These are phyloP conservation scores for Paraphaeosphaeria sporulosa DNA, from an alignment of 2,329 filamentous ascomycete species.

Conservation along the genomic window DNA sequence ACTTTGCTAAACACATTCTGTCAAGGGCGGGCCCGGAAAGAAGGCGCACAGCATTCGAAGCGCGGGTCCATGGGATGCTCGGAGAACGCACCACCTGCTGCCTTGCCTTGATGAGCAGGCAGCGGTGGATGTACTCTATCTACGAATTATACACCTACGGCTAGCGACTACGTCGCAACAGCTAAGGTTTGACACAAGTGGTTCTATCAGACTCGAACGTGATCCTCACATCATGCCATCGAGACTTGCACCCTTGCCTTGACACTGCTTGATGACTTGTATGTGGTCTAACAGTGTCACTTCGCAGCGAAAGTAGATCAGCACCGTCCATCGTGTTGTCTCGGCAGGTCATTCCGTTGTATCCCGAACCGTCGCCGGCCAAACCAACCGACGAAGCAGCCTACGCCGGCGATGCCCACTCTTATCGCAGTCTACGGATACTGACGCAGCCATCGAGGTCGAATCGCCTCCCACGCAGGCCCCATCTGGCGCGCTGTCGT, in stretches of 20 bases:
- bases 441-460: constrained; percentile 5
- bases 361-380: constrained; percentile 1
- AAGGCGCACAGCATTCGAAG: constrained; percentile 21
- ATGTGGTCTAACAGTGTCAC: constrained; percentile 23
- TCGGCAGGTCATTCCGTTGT: neutral
- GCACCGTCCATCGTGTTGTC: neutral
- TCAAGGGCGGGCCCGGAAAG: constrained; percentile 23
- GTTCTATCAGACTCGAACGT: constrained; percentile 46
- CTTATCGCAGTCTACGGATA: neutral
- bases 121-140: constrained; percentile 49
- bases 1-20: constrained; percentile 32
- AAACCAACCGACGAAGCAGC: neutral
- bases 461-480: constrained; percentile 25
- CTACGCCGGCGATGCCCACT: neutral
- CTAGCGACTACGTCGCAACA: constrained; percentile 32
- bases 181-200: constrained; percentile 45
- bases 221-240: constrained; percentile 49
- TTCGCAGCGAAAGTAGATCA: neutral
- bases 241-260: constrained; percentile 43
- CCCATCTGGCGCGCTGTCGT: constrained; percentile 32
- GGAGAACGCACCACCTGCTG: constrained; percentile 49
- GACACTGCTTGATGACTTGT: constrained; percentile 13
- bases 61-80: constrained; percentile 16
- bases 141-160: constrained; percentile 34
- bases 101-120: constrained; percentile 45